Base-by-base conservation (phyloP, 2,329 filamentous ascomycete species). In the Monosporascus cannonballus region DNA sequence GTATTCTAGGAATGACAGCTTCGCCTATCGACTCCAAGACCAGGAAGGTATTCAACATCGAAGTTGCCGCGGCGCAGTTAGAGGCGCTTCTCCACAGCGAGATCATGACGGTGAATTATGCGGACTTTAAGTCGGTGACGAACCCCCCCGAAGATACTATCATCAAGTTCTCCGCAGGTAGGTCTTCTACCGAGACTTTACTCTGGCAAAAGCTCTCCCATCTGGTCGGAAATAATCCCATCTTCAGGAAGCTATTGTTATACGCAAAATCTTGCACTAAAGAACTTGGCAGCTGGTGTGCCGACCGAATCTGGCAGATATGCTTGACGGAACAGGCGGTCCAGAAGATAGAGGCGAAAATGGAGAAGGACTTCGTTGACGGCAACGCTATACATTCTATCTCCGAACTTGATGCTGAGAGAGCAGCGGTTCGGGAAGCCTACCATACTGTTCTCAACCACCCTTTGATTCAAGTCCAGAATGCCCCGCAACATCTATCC, bases 1-100 rank as follows among this genome's bases (percentile, higher is more conserved):
- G 85, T 38, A 85, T 99, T 20, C 88, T 99, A 59, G 93, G 93
- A 25, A 96, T 97, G 93, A 99, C 94, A 1, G 94, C 94, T 7
- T 97, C 94, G 0, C 94, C 94, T 0, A 86, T 96, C 3, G 92
- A 97, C 71, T 84, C 89, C 0, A 87, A 89, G 63, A 80, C 81
- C 0, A 46, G 24, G 20, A 85, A 34, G 30, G 30, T 1, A 34
- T 14, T 34, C 30, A 34, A 96, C 58, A 79, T 96, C 27, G 75
- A 77, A 17, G 75, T 82, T 54, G 89, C 89, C 38, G 88, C 89
- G 0, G 73, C 74, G 54, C 83, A 89, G 50, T 79, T 99, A 0
- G 93, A 97, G 66, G 77, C 71, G 1, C 75, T 96, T 38, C 75
- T 99, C 1, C 81, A 94, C 64, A 88, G 86, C 66, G 84, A 86